phyloP scores from a whole-genome alignment of 2,329 filamentous ascomycete genomes.

The Cladosporium sp. region DNA sequence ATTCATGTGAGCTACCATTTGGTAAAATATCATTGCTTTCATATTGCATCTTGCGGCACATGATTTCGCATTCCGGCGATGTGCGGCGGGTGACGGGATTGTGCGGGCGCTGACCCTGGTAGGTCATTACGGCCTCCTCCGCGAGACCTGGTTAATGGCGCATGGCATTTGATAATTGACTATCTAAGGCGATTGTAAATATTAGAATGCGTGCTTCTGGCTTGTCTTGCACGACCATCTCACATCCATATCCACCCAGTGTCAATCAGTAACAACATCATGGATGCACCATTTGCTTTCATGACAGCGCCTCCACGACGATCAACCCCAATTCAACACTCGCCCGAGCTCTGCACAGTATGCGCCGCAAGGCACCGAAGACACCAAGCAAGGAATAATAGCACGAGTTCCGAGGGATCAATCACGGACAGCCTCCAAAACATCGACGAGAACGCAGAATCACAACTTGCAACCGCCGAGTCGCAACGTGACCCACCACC shows the following conservation, averaged over 20 bases:
- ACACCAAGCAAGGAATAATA: not conserved
- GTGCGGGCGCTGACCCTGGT: not conserved
- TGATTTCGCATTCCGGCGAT: slow-evolving; percentile 6
- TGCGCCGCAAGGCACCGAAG: not conserved
- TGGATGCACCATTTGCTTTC: not conserved
- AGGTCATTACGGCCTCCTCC: not conserved
- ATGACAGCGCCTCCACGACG: not conserved
- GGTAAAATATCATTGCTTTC: too few species aligned
- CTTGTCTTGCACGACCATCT: too few species aligned
- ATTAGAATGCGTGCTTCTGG: not conserved
- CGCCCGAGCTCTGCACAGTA: not conserved
- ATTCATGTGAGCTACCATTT: too few species aligned
- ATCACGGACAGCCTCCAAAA: not conserved
- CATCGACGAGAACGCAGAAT: not conserved
- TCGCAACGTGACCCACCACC: not conserved
- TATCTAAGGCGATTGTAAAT: too few species aligned
- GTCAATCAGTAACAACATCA: not conserved
- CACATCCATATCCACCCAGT: not conserved
- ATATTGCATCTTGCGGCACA: too few species aligned
- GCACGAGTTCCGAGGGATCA: not conserved
- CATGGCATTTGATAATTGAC: not conserved
- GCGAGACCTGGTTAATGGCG: not conserved
- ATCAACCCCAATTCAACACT: not conserved
- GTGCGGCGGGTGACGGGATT: not conserved
- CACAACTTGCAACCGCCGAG: not conserved